Conservation (phyloP, 2,329 filamentous ascomycete species). For the Bimuria novae-zelandiae region DNA sequence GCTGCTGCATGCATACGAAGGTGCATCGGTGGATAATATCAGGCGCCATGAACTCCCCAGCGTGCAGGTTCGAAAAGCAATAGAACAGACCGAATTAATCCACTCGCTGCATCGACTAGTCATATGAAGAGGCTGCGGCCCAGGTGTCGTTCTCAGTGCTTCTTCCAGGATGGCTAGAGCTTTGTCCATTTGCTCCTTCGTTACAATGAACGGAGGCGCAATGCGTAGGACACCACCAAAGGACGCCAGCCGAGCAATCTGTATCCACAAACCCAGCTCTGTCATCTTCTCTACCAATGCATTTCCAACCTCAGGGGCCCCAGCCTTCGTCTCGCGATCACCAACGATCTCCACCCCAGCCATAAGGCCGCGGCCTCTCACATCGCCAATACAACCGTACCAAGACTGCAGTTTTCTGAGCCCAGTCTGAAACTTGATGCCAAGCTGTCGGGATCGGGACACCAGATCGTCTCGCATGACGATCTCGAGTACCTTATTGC, state of each 20-base stretch:
- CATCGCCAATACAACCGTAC: constrained; percentile 67
- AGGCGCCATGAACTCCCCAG: no score
- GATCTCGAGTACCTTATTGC: constrained; percentile 65
- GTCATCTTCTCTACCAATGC: constrained; percentile 55
- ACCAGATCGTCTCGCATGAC: constrained; percentile 61
- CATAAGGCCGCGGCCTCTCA: constrained; percentile 64
- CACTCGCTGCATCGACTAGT: no score
- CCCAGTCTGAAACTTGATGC: constrained; percentile 53
- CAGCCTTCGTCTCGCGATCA: constrained; percentile 54
- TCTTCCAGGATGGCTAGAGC: constrained; percentile 10
- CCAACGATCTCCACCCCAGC: constrained; percentile 63
- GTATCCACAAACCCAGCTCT: constrained; percentile 61
- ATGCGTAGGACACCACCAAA: constrained; percentile 61
- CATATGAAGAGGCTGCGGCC: no score
- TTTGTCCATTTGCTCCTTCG: constrained; percentile 27
- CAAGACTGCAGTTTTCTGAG: constrained; percentile 53
- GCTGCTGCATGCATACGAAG: no score
- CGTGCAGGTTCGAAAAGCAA: no score
- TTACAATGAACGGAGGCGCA: constrained; percentile 64
- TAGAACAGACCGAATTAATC: no score
- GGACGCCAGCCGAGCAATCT: constrained; percentile 58
- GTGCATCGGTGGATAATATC: no score
- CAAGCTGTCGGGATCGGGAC: constrained; percentile 50
- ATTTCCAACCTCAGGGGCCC: constrained; percentile 54
- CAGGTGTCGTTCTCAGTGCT: background rate